phyloP scores from a whole-genome alignment of 1,284 basidiomycete genomes.

The Trametes polyzona region DNA sequence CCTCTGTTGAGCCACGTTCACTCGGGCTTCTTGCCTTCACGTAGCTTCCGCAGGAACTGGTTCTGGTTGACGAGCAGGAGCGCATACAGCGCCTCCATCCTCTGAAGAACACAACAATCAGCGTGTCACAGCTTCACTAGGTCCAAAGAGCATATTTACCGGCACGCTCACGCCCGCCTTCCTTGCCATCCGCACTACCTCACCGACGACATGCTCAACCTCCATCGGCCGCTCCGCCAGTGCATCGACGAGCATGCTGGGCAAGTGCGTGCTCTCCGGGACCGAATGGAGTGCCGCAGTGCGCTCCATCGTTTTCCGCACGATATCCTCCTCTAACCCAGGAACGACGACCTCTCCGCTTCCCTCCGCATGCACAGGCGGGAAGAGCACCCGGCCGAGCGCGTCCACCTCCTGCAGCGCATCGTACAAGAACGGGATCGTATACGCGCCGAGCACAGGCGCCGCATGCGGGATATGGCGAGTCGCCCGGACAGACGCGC shows the following conservation, averaged over 20 bases:
- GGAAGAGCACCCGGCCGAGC: conserved; percentile 55
- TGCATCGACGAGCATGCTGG: conserved; percentile 67
- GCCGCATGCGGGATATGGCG: conserved; percentile 46
- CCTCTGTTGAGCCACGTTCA: too few relatives aligned
- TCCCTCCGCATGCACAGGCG: too few relatives aligned
- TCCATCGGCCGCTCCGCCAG: conserved; percentile 60
- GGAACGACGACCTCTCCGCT: conserved; percentile 33
- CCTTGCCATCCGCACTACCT: conserved; percentile 59
- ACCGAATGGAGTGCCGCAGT: conserved; percentile 43
- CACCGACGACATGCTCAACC: conserved; percentile 66
- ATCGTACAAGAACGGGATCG: conserved; percentile 50
- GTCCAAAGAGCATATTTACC: conserved; percentile 40
- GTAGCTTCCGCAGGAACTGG: conserved; percentile 42
- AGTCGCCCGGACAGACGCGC: conserved; percentile 10
- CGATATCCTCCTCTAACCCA: conserved; percentile 46
- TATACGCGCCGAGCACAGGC: conserved; percentile 44
- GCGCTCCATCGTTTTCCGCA: conserved; percentile 43
- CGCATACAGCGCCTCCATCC: conserved; percentile 54
- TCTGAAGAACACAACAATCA: conserved; percentile 34
- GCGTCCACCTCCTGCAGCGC: conserved; percentile 51
- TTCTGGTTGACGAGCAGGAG: conserved; percentile 55
- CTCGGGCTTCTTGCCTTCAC: neutral
- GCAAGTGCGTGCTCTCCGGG: conserved; percentile 50
- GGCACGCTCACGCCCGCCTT: conserved; percentile 52
- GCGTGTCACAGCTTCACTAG: neutral